A percentile compares a stretch with the other conserved stretches of the same genome.
phyloP scores from a whole-genome alignment of 768 basidiomycete species.

The Podaxis sp. region DNA sequence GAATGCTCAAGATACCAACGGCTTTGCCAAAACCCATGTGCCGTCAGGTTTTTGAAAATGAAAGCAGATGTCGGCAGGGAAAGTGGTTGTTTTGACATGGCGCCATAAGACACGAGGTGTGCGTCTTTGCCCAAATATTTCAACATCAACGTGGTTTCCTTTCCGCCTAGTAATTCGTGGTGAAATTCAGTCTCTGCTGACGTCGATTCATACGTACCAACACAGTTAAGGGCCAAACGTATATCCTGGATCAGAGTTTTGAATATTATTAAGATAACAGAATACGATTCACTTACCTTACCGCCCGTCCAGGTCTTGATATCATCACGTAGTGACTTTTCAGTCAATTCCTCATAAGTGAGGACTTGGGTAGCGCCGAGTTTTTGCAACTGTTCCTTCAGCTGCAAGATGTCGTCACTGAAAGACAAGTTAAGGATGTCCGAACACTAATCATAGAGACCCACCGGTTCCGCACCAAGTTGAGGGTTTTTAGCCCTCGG shows the following conservation, averaged over 20 bases:
- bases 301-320: conserved; percentile 66
- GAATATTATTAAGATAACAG: background rate
- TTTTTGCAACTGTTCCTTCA: conserved; percentile 49
- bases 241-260: conserved; percentile 31
- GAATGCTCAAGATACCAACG: conserved; percentile 61
- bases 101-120: conserved; percentile 85
- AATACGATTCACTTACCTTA: conserved; percentile 40
- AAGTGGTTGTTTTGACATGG: conserved; percentile 85
- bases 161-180: conserved; percentile 44
- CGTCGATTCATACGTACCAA: conserved; percentile 32
- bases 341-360: conserved; percentile 72
- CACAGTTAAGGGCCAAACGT: conserved; percentile 50
- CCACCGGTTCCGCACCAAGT: conserved; percentile 75
- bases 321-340: conserved; percentile 51
- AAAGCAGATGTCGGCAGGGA: conserved; percentile 74
- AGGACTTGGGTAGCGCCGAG: conserved; percentile 78
- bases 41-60: conserved; percentile 82
- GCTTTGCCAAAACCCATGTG: conserved; percentile 79
- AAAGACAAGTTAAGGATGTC: background rate
- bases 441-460: conserved; percentile 14
- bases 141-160: conserved; percentile 67
- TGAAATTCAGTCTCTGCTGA: background rate
- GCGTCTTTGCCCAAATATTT: conserved; percentile 64
- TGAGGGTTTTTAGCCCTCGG: conserved; percentile 73
- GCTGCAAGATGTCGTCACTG: conserved; percentile 52